These are phyloP conservation scores for Halophytophthora polymorphica DNA, from an alignment of 352 stramenopile species.

Conservation along the genomic window DNA sequence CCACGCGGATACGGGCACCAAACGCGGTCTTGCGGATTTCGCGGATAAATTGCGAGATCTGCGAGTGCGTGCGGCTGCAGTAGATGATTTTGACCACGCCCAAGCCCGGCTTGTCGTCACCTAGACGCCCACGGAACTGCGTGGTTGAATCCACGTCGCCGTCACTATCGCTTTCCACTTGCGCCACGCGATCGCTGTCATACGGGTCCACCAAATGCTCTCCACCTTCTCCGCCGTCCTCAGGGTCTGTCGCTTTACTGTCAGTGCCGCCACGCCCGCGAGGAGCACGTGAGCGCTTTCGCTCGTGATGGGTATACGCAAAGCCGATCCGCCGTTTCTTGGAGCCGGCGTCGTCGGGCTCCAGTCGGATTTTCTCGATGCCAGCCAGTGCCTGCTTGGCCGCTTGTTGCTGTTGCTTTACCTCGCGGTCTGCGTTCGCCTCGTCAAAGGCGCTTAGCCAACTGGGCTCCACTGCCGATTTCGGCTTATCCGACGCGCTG, in stretches of 20 bases:
- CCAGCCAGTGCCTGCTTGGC: slow-evolving; percentile 45
- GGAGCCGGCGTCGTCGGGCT: slow-evolving; percentile 30
- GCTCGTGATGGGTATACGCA: slow-evolving; percentile 65
- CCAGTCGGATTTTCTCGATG: slow-evolving; percentile 52
- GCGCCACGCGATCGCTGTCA: slow-evolving; percentile 49
- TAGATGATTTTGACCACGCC: slow-evolving; percentile 86
- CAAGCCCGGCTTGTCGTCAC: slow-evolving; percentile 30
- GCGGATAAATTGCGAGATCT: slow-evolving; percentile 87
- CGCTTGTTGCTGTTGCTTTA: slow-evolving; percentile 40
- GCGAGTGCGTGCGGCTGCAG: slow-evolving; percentile 88
- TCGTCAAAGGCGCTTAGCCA: slow-evolving; percentile 66
- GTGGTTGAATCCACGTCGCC: slow-evolving; percentile 20
- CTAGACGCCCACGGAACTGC: slow-evolving; percentile 1
- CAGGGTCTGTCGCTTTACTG: slow-evolving; percentile 8
- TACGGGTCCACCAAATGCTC: slow-evolving; percentile 76
- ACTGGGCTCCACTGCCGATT: slow-evolving; percentile 34
- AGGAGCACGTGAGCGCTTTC: slow-evolving; percentile 27
- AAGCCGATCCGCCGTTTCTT: slow-evolving; percentile 72
- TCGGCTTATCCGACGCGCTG: not conserved
- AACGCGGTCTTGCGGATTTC: slow-evolving; percentile 87
- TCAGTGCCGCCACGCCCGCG: slow-evolving; percentile 5
- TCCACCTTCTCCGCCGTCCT: slow-evolving; percentile 27
- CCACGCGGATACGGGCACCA: slow-evolving; percentile 58
- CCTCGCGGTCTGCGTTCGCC: slow-evolving; percentile 37
- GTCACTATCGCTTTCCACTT: slow-evolving; percentile 29